phyloP scores from a whole-genome alignment of 352 stramenopile genomes.

The Globisporangium takayamanum region DNA sequence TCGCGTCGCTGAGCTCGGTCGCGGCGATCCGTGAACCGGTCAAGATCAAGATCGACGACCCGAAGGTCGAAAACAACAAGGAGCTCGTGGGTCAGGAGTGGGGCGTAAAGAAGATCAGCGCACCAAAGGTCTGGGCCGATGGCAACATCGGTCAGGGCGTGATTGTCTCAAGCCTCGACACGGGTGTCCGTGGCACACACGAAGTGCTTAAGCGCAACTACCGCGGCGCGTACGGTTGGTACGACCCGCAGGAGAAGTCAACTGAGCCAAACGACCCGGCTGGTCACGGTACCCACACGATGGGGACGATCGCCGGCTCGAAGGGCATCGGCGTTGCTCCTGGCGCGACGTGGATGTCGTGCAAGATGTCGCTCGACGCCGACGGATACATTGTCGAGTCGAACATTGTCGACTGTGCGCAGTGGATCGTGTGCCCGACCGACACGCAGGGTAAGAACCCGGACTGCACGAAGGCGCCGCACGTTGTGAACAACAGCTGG shows the following conservation, averaged over 20 bases:
- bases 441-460: constrained; percentile 1
- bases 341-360: constrained; percentile 13
- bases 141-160: constrained; percentile 13
- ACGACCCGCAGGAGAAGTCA: constrained; percentile 14
- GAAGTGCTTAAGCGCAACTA: constrained; percentile 18
- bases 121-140: constrained; percentile 12
- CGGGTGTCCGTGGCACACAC: constrained; percentile 15
- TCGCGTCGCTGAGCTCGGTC: constrained; percentile 8
- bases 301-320: constrained; percentile 13
- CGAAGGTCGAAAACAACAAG: neutral
- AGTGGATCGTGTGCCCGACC: constrained; percentile 15
- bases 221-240: constrained; percentile 12
- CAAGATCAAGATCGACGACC: neutral
- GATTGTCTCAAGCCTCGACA: constrained; percentile 15
- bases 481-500: no score
- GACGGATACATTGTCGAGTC: constrained; percentile 3
- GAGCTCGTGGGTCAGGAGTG: constrained; percentile 9
- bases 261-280: constrained; percentile 15
- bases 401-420: constrained; percentile 16
- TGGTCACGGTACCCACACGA: constrained; percentile 17
- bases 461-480: no score
- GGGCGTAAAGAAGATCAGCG: constrained; percentile 13
- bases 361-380: constrained; percentile 12
- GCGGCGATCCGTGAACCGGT: constrained; percentile 9
- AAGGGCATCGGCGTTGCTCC: constrained; percentile 16